Base-by-base conservation (phyloP, 1,139 yeast genomes). In the Debaryomyces sp. region DNA sequence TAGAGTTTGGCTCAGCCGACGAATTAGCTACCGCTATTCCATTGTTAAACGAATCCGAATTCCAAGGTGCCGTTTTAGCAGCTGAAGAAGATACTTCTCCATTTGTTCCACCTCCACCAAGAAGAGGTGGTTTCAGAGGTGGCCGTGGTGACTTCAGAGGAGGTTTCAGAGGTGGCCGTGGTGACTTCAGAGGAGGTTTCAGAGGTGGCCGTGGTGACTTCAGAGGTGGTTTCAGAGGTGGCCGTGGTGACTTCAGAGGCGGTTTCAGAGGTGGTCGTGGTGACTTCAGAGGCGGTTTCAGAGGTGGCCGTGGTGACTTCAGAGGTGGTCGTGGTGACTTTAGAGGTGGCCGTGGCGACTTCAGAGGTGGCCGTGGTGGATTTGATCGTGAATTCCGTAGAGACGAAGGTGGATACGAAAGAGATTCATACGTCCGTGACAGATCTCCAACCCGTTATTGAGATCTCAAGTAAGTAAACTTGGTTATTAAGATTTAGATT, bases 51-150 rank as follows among this genome's bases (percentile, higher is more conserved):
- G 89, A 87, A 59, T 73, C 83, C 53, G 91, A 85, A 53, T 85
- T 81, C 77, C 82, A 83, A 64, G 96, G 89, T 55, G 66, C 81
- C 50, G 73, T 77, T 46, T 73, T 89, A 51, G 67, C 79, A 52
- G 89, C 92, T 51, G 89, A 84, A 70, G 90, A 84, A 72, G 96
- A 89, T 67, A 86, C 87, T 62, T 80, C 87, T 62, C 91, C 92
- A 55, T 87, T 86, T 61, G 79, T 85, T 57, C 87, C 89, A 57
- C 82, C 85, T 48, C 79, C 82, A 54, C 75, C 83, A 55, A 76
- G 85, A 73, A 77, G 82, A 63, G 71, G 77, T 47, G 80, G 80
- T 50, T 76, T 80, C 56, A 68, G 77, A 61, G 78, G 82, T 54
- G 76, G 78, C 46, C 57, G 58, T 49, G 63, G 74, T 53, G 77